phyloP scores from a whole-genome alignment of 306 rosid genomes.

The Cucumis cinereus region DNA sequence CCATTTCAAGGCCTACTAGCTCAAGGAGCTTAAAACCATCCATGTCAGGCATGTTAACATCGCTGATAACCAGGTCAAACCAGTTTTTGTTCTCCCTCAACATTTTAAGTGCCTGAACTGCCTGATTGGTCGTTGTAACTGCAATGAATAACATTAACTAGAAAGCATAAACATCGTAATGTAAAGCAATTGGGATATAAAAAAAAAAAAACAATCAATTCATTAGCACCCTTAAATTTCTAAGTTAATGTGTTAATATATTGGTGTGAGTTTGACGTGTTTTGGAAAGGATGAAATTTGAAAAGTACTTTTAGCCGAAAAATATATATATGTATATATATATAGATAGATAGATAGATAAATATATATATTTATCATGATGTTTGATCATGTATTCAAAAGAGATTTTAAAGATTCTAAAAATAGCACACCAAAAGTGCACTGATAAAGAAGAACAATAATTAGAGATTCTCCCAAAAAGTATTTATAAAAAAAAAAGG shows the following conservation, averaged over 20 bases:
- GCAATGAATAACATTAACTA: conserved; percentile 14
- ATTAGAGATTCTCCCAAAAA: not conserved
- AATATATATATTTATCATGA: not conserved
- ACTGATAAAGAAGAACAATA: not conserved
- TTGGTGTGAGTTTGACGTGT: not conserved
- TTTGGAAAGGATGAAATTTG: not conserved
- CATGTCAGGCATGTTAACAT: conserved; percentile 80
- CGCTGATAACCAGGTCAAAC: conserved; percentile 75
- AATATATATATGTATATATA: too few species aligned
- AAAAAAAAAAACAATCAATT: not conserved
- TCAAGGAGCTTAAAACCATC: conserved; percentile 88
- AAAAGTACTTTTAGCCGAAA: not conserved
- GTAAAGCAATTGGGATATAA: conserved; percentile 2
- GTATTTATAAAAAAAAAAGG: not conserved
- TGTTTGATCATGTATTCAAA: not conserved
- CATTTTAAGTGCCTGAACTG: conserved; percentile 50
- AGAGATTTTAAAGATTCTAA: not conserved
- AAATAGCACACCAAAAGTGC: not conserved
- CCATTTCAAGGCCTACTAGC: conserved; percentile 73
- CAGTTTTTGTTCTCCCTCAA: conserved; percentile 46
- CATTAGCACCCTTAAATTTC: not conserved
- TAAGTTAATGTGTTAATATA: not conserved
- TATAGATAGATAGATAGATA: too few species aligned
- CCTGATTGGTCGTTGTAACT: conserved; percentile 64
- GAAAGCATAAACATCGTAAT: not conserved